A percentile compares a stretch with the other conserved stretches of the same genome.
These are phyloP conservation scores for Eutrema salsugineum DNA, from an alignment of 441 rosid species.

Conservation along the genomic window DNA sequence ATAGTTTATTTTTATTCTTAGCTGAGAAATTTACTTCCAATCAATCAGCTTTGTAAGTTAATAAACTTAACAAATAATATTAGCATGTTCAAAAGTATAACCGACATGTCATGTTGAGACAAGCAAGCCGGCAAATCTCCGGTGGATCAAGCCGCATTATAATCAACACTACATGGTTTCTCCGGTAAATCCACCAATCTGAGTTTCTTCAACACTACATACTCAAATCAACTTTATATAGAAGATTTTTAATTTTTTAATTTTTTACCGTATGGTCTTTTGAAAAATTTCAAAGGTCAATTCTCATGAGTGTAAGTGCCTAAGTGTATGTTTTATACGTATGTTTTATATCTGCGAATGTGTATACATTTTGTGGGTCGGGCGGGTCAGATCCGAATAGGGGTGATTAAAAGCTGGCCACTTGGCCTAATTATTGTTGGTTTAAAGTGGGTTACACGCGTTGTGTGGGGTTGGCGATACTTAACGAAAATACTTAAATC, in stretches of 20 bases:
- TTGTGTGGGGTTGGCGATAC: no score
- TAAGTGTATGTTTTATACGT: no score
- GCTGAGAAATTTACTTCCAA: not conserved
- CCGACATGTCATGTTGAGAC: slow-evolving; percentile 34
- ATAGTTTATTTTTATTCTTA: not conserved
- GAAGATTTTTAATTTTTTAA: not conserved
- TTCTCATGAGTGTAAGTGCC: slow-evolving; percentile 33
- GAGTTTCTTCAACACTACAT: no score
- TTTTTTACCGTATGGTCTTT: slow-evolving; percentile 1
- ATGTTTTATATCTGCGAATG: slow-evolving; percentile 21
- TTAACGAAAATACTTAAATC: no score
- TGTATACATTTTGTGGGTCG: not conserved
- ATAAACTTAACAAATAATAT: not conserved
- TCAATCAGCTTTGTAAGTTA: not conserved
- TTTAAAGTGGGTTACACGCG: no score
- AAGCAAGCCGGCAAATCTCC: slow-evolving; percentile 65
- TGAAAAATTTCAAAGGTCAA: slow-evolving; percentile 4
- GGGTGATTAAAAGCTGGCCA: slow-evolving; percentile 10
- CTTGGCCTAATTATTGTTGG: slow-evolving; percentile 27
- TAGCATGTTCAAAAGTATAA: not conserved
- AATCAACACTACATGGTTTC: slow-evolving; percentile 69
- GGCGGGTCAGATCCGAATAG: not conserved
- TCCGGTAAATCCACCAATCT: slow-evolving; percentile 77
- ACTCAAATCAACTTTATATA: slow-evolving; percentile 16
- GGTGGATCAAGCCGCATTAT: slow-evolving; percentile 62